A percentile compares a stretch with the other conserved stretches of the same genome.
phyloP scores from a whole-genome alignment of 352 stramenopile genomes.

The Phytophthora crassamura region DNA sequence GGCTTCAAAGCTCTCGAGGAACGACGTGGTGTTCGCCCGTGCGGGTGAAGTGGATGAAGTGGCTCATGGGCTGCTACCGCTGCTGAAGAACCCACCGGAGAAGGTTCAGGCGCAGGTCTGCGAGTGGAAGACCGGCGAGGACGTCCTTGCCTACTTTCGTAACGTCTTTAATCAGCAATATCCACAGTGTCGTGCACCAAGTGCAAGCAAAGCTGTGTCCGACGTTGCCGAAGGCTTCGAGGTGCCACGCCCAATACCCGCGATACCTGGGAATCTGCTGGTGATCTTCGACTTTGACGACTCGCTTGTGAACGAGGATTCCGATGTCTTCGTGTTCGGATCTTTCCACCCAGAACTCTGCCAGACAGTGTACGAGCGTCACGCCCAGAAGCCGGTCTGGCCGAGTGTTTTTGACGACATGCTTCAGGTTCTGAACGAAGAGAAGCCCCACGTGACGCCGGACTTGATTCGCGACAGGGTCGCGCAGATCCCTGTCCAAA shows the following conservation, averaged over 20 bases:
- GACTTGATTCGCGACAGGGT: slow-evolving; percentile 49
- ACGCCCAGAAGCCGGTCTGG: slow-evolving; percentile 44
- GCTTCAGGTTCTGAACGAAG: slow-evolving; percentile 42
- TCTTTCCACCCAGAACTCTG: slow-evolving; percentile 64
- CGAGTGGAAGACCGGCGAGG: slow-evolving; percentile 22
- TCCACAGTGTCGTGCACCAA: slow-evolving; percentile 7
- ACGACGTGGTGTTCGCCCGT: no score
- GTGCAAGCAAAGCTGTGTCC: neutral
- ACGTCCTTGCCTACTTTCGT: slow-evolving; percentile 29
- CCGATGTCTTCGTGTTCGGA: slow-evolving; percentile 71
- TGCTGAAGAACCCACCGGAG: slow-evolving; percentile 7
- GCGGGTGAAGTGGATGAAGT: neutral
- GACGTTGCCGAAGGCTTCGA: slow-evolving; percentile 11
- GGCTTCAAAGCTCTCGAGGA: slow-evolving; percentile 40
- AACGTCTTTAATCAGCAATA: slow-evolving; percentile 32
- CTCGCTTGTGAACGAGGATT: slow-evolving; percentile 64
- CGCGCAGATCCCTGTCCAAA: slow-evolving; percentile 57
- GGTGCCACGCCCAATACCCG: slow-evolving; percentile 9
- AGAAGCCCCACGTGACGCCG: slow-evolving; percentile 47
- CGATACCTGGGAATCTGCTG: slow-evolving; percentile 25
- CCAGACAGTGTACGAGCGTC: slow-evolving; percentile 31
- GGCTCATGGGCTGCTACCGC: slow-evolving; percentile 4
- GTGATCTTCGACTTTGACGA: slow-evolving; percentile 66
- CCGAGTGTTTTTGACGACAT: slow-evolving; percentile 69
- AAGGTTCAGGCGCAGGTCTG: slow-evolving; percentile 21